Evolutionary conservation across 306 rosid species (phyloP).

Genomic region (Cicer judaicum): DNA sequence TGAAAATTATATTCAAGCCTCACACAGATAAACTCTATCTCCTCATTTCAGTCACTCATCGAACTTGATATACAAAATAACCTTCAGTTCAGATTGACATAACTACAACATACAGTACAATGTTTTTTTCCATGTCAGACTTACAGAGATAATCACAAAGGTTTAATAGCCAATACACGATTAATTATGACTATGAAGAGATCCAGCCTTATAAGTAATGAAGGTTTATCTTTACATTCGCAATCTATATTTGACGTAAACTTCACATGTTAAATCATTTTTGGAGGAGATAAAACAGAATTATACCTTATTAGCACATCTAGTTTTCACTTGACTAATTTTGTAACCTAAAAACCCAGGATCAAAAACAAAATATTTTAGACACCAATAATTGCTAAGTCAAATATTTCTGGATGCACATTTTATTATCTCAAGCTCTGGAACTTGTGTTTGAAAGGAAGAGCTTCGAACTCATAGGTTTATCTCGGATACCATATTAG

Average conservation of each 20-base stretch:
- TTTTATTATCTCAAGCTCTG: conserved; percentile 9
- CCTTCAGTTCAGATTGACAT: conserved; percentile 14
- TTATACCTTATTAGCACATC: neutral
- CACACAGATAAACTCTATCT: conserved; percentile 4
- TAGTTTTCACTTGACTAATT: conserved; percentile 20
- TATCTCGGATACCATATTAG: conserved; percentile 10
- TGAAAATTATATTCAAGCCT: neutral
- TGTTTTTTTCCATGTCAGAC: neutral
- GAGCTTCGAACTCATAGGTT: neutral
- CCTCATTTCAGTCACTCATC: neutral
- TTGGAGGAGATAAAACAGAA: neutral
- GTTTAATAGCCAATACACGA: no score
- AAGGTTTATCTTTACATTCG: conserved; percentile 15
- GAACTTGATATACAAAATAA: conserved; percentile 1
- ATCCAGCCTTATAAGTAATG: neutral
- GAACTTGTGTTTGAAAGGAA: neutral
- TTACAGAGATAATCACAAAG: neutral
- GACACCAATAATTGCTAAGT: neutral
- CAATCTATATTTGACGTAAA: conserved; percentile 13
- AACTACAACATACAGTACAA: neutral
- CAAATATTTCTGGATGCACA: neutral
- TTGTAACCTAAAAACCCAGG: neutral
- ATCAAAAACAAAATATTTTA: conserved; percentile 18
- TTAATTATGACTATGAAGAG: no score
- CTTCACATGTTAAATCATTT: neutral